Conservation (phyloP, 805 yeast genomes). For the Limtongozyma cylindracea region DNA sequence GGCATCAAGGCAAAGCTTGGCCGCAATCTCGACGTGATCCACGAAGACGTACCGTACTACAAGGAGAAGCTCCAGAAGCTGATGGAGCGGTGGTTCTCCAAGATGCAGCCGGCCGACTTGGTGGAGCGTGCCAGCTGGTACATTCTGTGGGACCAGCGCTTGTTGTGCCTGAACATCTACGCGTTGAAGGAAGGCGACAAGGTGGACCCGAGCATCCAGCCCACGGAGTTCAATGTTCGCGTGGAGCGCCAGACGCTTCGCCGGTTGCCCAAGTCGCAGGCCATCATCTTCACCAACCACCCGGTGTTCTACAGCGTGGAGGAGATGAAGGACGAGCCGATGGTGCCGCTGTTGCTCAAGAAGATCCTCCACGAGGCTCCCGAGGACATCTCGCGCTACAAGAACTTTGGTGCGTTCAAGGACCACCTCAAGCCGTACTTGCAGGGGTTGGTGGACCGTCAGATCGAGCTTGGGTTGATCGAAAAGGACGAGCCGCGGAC, state of each 20-base stretch:
- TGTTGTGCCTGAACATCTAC: constrained; percentile 29
- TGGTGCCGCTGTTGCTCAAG: constrained; percentile 51
- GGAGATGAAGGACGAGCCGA: constrained; percentile 55
- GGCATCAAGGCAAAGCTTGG: constrained; percentile 37
- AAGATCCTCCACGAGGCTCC: constrained; percentile 45
- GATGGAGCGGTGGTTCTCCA: constrained; percentile 50
- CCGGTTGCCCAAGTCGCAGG: constrained; percentile 35
- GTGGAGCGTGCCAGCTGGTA: constrained; percentile 63
- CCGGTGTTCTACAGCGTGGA: constrained; percentile 60
- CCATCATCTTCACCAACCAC: constrained; percentile 52
- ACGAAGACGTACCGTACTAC: constrained; percentile 45
- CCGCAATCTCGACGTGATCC: constrained; percentile 33
- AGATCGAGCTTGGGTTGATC: constrained; percentile 28
- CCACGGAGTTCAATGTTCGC: constrained; percentile 34
- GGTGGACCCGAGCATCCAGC: constrained; percentile 12
- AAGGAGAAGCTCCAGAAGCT: constrained; percentile 35
- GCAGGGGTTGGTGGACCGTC: constrained; percentile 29
- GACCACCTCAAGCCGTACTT: constrained; percentile 34
- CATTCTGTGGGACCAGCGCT: constrained; percentile 47
- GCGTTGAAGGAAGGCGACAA: constrained; percentile 24
- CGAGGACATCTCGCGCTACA: constrained; percentile 35
- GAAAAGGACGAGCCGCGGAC: constrained; percentile 31
- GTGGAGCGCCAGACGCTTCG: constrained; percentile 54
- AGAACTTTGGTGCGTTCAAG: constrained; percentile 29
- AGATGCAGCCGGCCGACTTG: constrained; percentile 31